A percentile compares a stretch with the other conserved stretches of the same genome.
phyloP scores from a whole-genome alignment of 2,329 filamentous ascomycete genomes.

The Colletotrichum orbiculare region DNA sequence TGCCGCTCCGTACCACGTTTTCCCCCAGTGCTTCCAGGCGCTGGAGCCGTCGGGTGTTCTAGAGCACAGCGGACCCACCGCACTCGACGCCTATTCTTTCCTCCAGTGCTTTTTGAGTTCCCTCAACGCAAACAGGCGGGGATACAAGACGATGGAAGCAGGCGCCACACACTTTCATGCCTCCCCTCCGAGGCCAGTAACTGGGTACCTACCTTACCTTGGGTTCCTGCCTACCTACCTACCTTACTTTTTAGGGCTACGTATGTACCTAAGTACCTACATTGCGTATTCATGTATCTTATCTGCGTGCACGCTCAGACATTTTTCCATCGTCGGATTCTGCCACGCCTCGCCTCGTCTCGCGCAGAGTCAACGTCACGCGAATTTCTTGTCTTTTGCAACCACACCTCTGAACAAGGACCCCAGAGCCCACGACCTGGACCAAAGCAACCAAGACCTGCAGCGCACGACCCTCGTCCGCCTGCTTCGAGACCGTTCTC shows the following conservation, averaged over 20 bases:
- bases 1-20: constrained; percentile 6
- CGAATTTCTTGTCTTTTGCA: constrained; percentile 12
- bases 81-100: background rate
- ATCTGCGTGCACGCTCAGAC: constrained; percentile 13
- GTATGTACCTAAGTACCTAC: too few species aligned
- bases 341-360: background rate
- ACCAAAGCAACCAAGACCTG: constrained; percentile 8
- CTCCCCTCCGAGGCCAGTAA: too few species aligned
- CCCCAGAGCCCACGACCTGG: background rate
- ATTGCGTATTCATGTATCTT: too few species aligned
- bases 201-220: too few species aligned
- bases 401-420: constrained; percentile 13
- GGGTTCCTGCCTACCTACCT: too few species aligned
- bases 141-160: constrained; percentile 14
- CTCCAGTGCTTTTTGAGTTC: background rate
- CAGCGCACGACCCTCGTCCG: constrained; percentile 18
- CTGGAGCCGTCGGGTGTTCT: too few species aligned
- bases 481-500: background rate
- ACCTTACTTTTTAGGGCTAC: too few species aligned
- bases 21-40: background rate
- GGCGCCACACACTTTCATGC: background rate
- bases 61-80: background rate
- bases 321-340: constrained; percentile 8
- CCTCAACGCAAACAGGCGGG: constrained; percentile 15
- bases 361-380: too few species aligned